These are phyloP conservation scores for Talaromyces verruculosus DNA, from an alignment of 2,329 filamentous ascomycete genomes.

Conservation along the genomic window DNA sequence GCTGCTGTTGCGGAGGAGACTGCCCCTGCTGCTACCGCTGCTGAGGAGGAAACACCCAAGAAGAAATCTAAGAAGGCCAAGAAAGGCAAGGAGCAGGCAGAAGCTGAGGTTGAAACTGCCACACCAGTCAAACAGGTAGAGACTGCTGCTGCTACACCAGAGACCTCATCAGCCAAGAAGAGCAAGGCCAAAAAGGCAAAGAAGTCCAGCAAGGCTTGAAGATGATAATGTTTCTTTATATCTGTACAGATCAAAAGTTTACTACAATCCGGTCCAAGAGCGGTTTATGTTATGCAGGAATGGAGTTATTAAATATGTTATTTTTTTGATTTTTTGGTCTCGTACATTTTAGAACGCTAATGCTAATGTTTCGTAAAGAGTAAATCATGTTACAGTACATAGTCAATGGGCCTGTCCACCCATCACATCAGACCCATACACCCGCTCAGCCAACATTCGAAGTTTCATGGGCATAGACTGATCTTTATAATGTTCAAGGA, in stretches of 20 bases:
- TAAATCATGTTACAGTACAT: not conserved
- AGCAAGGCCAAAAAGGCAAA: conserved; percentile 27
- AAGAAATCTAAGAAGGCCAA: conserved; percentile 36
- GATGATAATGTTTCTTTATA: not conserved
- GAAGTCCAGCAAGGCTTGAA: conserved; percentile 34
- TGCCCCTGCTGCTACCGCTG: conserved; percentile 27
- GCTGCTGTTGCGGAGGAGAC: conserved; percentile 30
- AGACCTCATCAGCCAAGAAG: conserved; percentile 18
- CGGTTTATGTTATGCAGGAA: conserved; percentile 2
- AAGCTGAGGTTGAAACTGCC: conserved; percentile 19
- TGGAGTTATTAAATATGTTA: not conserved
- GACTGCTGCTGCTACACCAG: not conserved
- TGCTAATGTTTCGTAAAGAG: not conserved
- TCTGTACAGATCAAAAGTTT: conserved; percentile 9
- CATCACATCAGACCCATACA: conserved; percentile 34
- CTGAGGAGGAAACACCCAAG: conserved; percentile 32
- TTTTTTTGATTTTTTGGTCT: not conserved
- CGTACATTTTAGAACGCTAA: not conserved
- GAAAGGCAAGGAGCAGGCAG: conserved; percentile 24
- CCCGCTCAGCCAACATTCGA: conserved; percentile 49
- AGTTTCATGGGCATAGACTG: conserved; percentile 51
- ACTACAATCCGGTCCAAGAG: not conserved
- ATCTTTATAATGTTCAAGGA: conserved; percentile 49
- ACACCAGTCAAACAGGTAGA: conserved; percentile 9
- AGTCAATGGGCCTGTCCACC: conserved; percentile 12